These are phyloP conservation scores for Endoconidiophora laricicola DNA, from an alignment of 2,329 filamentous ascomycete genomes.

Conservation along the genomic window DNA sequence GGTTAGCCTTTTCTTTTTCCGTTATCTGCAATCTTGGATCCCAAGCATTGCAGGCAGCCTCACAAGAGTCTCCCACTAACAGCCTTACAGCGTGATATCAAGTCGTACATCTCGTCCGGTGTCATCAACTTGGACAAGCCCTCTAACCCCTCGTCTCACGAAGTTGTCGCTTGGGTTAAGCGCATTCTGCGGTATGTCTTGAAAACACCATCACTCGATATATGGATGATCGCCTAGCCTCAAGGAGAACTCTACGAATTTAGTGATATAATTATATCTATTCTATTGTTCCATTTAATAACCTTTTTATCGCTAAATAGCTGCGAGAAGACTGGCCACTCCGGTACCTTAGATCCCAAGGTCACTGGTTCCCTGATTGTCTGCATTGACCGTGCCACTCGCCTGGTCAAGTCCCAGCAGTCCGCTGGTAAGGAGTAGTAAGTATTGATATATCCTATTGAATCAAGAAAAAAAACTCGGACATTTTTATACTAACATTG, in stretches of 20 bases:
- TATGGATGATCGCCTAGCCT: background rate
- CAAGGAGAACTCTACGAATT: background rate
- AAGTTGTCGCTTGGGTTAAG: conserved; percentile 99
- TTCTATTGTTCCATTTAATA: background rate
- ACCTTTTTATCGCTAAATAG: conserved; percentile 15
- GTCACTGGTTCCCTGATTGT: conserved; percentile 92
- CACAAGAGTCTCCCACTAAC: background rate
- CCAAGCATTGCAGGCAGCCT: background rate
- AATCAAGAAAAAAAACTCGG: background rate
- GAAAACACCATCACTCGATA: background rate
- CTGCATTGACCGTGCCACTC: conserved; percentile 89
- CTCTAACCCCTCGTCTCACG: conserved; percentile 92
- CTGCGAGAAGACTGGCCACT: conserved; percentile 88
- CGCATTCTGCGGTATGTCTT: conserved; percentile 64
- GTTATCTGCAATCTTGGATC: background rate
- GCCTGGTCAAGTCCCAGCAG: conserved; percentile 96
- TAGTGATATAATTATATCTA: background rate
- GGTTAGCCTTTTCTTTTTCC: conserved; percentile 1
- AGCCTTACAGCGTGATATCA: conserved; percentile 54
- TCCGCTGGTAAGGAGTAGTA: conserved; percentile 93
- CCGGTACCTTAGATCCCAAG: conserved; percentile 93
- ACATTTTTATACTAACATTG: background rate
- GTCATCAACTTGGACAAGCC: conserved; percentile 84
- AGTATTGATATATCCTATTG: background rate
- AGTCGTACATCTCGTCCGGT: conserved; percentile 91